Conservation (phyloP, 2,329 filamentous ascomycete genomes). For the Rutstroemia sydowiana region DNA sequence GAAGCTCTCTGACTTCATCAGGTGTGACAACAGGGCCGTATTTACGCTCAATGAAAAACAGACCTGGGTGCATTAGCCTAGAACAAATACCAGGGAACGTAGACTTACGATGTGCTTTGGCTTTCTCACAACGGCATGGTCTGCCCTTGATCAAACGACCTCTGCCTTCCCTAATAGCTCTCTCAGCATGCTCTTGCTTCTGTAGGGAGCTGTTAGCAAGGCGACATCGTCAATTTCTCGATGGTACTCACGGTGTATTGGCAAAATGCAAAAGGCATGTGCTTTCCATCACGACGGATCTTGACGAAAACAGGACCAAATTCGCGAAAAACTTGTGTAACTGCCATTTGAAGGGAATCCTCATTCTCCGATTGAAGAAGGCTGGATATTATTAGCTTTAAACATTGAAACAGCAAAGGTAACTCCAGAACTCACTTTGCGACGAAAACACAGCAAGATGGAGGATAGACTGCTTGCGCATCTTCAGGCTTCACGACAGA, state of each 20-base stretch:
- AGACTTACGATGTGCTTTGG: conserved; percentile 49
- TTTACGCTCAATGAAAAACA: conserved; percentile 40
- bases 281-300: conserved; percentile 50
- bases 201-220: conserved; percentile 22
- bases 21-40: conserved; percentile 33
- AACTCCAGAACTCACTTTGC: conserved; percentile 48
- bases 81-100: neutral
- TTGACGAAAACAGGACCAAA: conserved; percentile 55
- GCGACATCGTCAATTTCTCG: neutral
- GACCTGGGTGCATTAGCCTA: conserved; percentile 33
- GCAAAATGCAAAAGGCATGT: conserved; percentile 58
- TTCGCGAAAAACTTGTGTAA: conserved; percentile 44
- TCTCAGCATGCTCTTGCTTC: conserved; percentile 42
- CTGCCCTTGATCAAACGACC: conserved; percentile 47
- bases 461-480: conserved; percentile 32
- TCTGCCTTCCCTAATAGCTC: conserved; percentile 40
- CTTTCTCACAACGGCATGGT: conserved; percentile 51
- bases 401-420: neutral
- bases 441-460: conserved; percentile 55
- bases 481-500: conserved; percentile 20
- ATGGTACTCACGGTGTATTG: conserved; percentile 49
- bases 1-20: conserved; percentile 38
- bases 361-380: conserved; percentile 45
- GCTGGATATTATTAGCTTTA: conserved; percentile 31
- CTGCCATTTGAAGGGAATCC: conserved; percentile 41